Evolutionary conservation across 306 rosid species (phyloP).

Genomic region (Trichosanthes cucumerina): DNA sequence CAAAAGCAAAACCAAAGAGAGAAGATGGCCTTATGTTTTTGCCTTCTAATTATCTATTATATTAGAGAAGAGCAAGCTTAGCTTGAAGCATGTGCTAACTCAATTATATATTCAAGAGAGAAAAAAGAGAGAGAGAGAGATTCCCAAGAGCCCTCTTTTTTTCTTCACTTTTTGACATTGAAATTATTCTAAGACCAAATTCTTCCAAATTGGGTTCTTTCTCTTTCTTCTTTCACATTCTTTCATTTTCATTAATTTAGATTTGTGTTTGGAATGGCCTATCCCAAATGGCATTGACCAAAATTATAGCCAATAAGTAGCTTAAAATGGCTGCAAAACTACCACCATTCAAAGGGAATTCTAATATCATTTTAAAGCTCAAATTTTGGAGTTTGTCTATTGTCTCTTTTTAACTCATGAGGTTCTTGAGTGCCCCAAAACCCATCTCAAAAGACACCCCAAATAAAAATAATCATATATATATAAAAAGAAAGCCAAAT

Average conservation of each 20-base stretch:
- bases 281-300: conserved; percentile 19
- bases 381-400: conserved; percentile 6
- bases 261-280: background rate
- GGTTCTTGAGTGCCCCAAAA: conserved; percentile 34
- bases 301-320: conserved; percentile 13
- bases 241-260: background rate
- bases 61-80: conserved; percentile 1
- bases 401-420: background rate
- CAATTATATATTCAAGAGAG: background rate
- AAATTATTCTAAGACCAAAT: conserved; percentile 5
- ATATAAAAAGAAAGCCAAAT: background rate
- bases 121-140: conserved; percentile 5
- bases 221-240: background rate
- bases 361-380: conserved; percentile 19
- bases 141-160: background rate
- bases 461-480: conserved; percentile 14
- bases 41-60: background rate
- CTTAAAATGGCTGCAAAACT: conserved; percentile 27
- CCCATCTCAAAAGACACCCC: conserved; percentile 42
- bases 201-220: background rate
- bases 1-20: conserved; percentile 10
- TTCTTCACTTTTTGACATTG: background rate
- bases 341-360: conserved; percentile 4
- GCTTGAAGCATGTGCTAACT: conserved; percentile 32
- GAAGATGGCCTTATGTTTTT: conserved; percentile 10